phyloP scores from a whole-genome alignment of 768 basidiomycete genomes.

The Auricularia sp. region DNA sequence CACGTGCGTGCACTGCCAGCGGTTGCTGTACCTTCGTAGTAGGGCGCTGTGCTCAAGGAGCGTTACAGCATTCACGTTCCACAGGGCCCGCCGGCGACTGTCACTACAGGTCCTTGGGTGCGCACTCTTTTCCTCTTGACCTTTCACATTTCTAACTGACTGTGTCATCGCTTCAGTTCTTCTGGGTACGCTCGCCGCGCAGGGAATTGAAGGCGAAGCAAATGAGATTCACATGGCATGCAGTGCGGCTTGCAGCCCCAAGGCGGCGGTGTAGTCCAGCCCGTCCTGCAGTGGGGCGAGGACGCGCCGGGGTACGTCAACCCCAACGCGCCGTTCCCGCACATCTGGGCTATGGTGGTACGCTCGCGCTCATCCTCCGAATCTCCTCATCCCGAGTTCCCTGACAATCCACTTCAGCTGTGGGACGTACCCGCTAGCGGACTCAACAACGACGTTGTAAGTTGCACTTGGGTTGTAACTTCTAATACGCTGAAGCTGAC shows the following conservation, averaged over 20 bases:
- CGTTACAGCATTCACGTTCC: conserved; percentile 1
- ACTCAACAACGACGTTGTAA: not conserved
- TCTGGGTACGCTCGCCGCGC: not conserved
- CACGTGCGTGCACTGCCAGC: not conserved
- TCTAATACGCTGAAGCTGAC: not conserved
- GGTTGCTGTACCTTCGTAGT: not conserved
- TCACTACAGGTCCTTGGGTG: not conserved
- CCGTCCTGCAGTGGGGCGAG: conserved; percentile 3
- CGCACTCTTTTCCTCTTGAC: not conserved
- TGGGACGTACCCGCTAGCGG: not conserved
- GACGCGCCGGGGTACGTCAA: not conserved
- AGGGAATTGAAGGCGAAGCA: not conserved
- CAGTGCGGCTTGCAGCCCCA: not conserved
- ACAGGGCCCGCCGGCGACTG: not conserved
- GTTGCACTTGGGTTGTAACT: not conserved
- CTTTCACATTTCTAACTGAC: not conserved
- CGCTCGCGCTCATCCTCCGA: not conserved
- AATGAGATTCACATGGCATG: not conserved
- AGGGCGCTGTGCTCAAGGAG: not conserved
- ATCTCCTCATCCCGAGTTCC: not conserved
- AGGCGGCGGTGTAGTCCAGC: not conserved
- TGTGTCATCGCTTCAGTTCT: not conserved
- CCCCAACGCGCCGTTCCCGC: not conserved
- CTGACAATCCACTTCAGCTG: not conserved
- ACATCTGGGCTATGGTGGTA: conserved; percentile 3